Evolutionary conservation across 2,329 filamentous ascomycete species (phyloP), one percentile per base, ranked within the genome.

Genomic region (Metarhizium guizhouense): DNA sequence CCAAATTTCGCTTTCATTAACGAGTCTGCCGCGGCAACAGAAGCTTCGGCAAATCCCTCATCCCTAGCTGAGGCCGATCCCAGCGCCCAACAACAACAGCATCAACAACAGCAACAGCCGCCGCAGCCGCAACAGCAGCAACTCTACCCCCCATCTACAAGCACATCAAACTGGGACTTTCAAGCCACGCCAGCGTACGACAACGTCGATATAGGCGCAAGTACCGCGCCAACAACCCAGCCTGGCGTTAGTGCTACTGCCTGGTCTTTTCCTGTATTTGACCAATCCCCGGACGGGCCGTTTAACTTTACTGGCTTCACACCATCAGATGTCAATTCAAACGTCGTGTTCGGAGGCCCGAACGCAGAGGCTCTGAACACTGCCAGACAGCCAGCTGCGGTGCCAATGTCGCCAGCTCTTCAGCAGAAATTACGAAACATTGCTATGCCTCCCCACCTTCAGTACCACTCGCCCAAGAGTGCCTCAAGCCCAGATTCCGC

Each of bases 401-500:
- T 64, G 45, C 62, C 65, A 32, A 70, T 86, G 54, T 84, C 80
- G 40, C 76, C 56, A 16, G 54, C 54, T 6, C 48, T 56, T 77
- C 80, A 83, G 64, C 81, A 85, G 65, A 78, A 80, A 64, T 72
- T 86, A 50, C 79, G 78, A 61, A 82, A 75, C 59, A 85, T 85
- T 64, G 83, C 82, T 61, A 86, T 86, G 82, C 83, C 83, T 14
- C 72, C 78, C 29, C 79, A 83, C 60, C 74, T 85, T 18, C 80
- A 81, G 61, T 85, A 84, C 60, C 75, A 79, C 58, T 82, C 79
- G 43, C 80, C 80, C 34, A 78, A 76, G 67, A 82, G 79, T 66
- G 78, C 78, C 59, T 72, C 78, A 50, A 85, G 82, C 61, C 81
- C 83, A 16, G 76, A 79, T 59, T 85, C 82, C 10, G 74, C 74